phyloP scores from a whole-genome alignment of 495 filamentous ascomycete species.

The Neurospora sp. region DNA sequence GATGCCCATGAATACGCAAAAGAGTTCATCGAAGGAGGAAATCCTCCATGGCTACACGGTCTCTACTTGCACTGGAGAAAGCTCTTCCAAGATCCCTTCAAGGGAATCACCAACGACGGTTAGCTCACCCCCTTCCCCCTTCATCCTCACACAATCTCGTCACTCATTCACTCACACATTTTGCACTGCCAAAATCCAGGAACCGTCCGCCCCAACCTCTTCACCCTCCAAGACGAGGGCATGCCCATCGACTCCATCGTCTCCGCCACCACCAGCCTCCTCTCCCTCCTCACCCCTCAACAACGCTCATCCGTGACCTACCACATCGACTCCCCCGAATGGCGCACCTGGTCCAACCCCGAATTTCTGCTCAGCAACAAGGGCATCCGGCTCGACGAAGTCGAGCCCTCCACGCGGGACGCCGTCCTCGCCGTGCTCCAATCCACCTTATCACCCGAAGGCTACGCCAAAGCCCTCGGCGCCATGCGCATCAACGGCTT shows the following conservation, averaged over 20 bases:
- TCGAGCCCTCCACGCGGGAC: slow-evolving; percentile 29
- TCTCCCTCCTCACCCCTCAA: slow-evolving; percentile 32
- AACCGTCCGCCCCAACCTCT: slow-evolving; percentile 44
- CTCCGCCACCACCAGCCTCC: slow-evolving; percentile 31
- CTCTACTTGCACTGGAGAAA: slow-evolving; percentile 58
- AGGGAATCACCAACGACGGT: slow-evolving; percentile 62
- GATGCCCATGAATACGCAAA: slow-evolving; percentile 54
- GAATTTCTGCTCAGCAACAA: slow-evolving; percentile 54
- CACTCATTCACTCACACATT: neutral
- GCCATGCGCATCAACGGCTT: slow-evolving; percentile 74
- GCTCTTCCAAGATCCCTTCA: slow-evolving; percentile 56
- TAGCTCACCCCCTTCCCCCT: slow-evolving; percentile 2
- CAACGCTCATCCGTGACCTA: slow-evolving; percentile 40
- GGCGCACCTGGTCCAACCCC: slow-evolving; percentile 68
- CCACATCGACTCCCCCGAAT: slow-evolving; percentile 60
- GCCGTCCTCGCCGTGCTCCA: slow-evolving; percentile 44
- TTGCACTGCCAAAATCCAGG: slow-evolving; percentile 23
- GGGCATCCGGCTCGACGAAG: slow-evolving; percentile 56
- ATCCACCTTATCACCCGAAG: slow-evolving; percentile 51
- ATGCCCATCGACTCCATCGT: slow-evolving; percentile 48
- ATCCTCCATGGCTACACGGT: slow-evolving; percentile 58
- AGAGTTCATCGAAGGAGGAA: slow-evolving; percentile 45
- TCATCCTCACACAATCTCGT: neutral
- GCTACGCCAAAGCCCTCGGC: slow-evolving; percentile 57
- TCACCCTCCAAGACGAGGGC: slow-evolving; percentile 49